Evolutionary conservation across 108 stramenopile species (phyloP), one percentile per base, ranked within the genome.

Genomic region (Cyclotella kingstonii): DNA sequence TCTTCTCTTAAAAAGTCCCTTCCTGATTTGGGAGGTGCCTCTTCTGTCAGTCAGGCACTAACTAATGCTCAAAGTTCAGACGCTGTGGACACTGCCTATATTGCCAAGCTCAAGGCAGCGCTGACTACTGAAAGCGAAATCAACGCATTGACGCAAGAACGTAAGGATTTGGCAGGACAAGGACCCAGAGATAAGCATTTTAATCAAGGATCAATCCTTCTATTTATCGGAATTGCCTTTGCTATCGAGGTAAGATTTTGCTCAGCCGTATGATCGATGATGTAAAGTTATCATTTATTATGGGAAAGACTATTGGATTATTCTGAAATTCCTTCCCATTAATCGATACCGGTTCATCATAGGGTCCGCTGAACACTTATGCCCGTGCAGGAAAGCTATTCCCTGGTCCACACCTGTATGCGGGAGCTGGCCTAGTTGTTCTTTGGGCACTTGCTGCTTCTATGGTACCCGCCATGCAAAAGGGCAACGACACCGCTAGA

Each of bases 381-480:
- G 89, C 93, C 4, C 85, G 97, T 34, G 91, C 97, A 19, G 95
- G 95, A 62, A 96, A 98, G 72, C 91, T 98, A 25, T 98, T 97
- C 66, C 97, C 97, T 25, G 97, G 97, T 14, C 95, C 97, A 31
- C 97, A 98, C 70, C 80, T 98, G 12, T 98, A 98, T 54, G 97
- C 95, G 25, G 97, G 97, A 22, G 96, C 95, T 44, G 97, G 90
- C 19, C 79, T 97, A 6, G 94, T 96, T 2, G 85, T 89, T 15
- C 73, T 96, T 15, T 98, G 97, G 97, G 92, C 93, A 12, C 75
- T 87, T 35, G 91, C 95, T 2, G 93, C 87, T 5, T 69, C 94
- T 1, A 80, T 85, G 56, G 93, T 97, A 28, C 97, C 96, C 35
- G 78, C 81, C 50, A 98, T 98, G 97, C 95, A 96, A 81, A 97